Percentiles rank a stretch among this genome's conserved stretches.
These are phyloP conservation scores for Sungouiella blattae DNA, from an alignment of 805 yeast species.

Conservation along the genomic window DNA sequence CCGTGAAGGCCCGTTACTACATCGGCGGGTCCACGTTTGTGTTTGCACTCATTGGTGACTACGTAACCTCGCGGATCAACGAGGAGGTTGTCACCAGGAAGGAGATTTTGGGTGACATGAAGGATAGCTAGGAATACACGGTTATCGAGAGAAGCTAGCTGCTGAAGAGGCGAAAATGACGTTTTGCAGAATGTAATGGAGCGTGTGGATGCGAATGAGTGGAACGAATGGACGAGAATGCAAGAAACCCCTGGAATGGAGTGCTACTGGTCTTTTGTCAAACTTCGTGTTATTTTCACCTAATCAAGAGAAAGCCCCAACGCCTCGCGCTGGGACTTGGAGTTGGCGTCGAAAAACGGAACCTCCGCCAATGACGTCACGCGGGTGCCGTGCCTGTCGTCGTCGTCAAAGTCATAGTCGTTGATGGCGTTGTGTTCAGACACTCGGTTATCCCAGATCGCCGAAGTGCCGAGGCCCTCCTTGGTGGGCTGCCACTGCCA, in stretches of 20 bases:
- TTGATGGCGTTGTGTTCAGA: conserved; percentile 53
- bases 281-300: no score
- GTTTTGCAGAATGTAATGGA: no score
- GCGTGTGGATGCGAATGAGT: no score
- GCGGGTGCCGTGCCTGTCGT: conserved; percentile 39
- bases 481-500: conserved; percentile 16
- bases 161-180: no score
- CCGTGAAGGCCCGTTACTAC: conserved; percentile 38
- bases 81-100: conserved; percentile 35
- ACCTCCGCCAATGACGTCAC: conserved; percentile 48
- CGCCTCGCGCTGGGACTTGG: conserved; percentile 53
- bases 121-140: no score
- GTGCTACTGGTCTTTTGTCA: no score
- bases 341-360: conserved; percentile 48
- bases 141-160: no score
- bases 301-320: conserved; percentile 34
- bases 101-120: conserved; percentile 22
- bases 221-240: no score
- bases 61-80: conserved; percentile 31
- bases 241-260: no score
- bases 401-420: conserved; percentile 44
- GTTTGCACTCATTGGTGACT: conserved; percentile 39
- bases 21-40: conserved; percentile 39
- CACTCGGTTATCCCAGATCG: conserved; percentile 59
- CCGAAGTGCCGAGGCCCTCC: conserved; percentile 45